Percentiles rank a stretch among this genome's conserved stretches.
Conservation (phyloP, 1,284 basidiomycete species). For the Tremellales sp. region DNA sequence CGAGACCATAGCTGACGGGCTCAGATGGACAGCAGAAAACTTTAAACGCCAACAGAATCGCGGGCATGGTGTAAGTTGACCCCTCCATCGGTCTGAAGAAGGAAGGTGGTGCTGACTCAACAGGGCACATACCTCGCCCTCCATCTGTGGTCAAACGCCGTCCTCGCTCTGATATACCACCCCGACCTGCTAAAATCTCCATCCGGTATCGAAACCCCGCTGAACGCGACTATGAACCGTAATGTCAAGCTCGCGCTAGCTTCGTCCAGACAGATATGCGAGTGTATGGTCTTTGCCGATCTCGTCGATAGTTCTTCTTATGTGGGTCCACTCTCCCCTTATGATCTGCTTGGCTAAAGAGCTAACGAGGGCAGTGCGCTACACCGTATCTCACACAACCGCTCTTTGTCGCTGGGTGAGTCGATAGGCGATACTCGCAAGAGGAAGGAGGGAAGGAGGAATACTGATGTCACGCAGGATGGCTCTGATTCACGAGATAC, state of each 20-base stretch:
- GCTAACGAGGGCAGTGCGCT: constrained; percentile 7
- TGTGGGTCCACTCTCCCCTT: constrained; percentile 20
- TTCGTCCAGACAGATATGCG: constrained; percentile 47
- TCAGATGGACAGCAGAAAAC: constrained; percentile 47
- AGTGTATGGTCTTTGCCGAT: constrained; percentile 49
- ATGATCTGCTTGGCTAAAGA: not conserved
- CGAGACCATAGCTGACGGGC: not conserved
- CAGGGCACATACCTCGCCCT: constrained; percentile 34
- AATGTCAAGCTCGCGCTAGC: constrained; percentile 46
- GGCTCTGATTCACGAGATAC: constrained; percentile 49
- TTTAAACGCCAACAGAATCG: constrained; percentile 48
- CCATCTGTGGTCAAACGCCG: constrained; percentile 48
- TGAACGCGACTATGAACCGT: constrained; percentile 45
- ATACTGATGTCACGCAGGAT: too few relatives aligned
- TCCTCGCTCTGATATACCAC: constrained; percentile 50
- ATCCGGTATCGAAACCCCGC: constrained; percentile 47
- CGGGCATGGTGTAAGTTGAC: constrained; percentile 43
- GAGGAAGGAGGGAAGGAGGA: too few relatives aligned
- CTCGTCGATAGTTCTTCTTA: constrained; percentile 39
- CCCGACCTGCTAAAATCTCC: constrained; percentile 48
- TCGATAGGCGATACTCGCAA: not conserved
- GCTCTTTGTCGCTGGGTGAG: constrained; percentile 24
- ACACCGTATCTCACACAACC: constrained; percentile 24
- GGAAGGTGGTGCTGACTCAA: not conserved
- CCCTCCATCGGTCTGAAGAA: not conserved